These are phyloP conservation scores for Candida tunisiensis DNA, from an alignment of 1,139 yeast genomes.

Conservation along the genomic window DNA sequence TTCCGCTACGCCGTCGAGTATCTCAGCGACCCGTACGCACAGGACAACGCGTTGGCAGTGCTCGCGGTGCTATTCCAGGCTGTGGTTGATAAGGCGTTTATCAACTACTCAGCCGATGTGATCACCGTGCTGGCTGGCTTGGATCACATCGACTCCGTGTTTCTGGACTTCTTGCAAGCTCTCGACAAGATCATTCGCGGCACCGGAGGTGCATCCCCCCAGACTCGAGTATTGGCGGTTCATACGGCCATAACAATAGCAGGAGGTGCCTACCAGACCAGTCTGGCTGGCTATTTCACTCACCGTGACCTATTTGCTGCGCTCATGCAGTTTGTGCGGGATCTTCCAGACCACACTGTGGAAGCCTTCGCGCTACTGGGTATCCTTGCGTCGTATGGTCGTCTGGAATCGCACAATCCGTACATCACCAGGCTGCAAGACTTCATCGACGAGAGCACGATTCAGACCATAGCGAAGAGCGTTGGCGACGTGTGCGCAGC, in stretches of 20 bases:
- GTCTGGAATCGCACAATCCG: slow-evolving; percentile 19
- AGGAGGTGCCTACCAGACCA: slow-evolving; percentile 18
- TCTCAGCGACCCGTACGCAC: slow-evolving; percentile 5
- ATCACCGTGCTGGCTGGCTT: slow-evolving; percentile 20
- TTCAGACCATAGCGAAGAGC: slow-evolving; percentile 15
- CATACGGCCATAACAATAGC: slow-evolving; percentile 17
- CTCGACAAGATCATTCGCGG: slow-evolving; percentile 9
- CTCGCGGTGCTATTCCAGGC: slow-evolving; percentile 14
- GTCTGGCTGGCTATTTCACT: slow-evolving; percentile 18
- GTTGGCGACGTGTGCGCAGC: slow-evolving; percentile 8
- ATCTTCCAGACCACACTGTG: slow-evolving; percentile 6
- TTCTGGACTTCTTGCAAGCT: slow-evolving; percentile 13
- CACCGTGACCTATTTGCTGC: slow-evolving; percentile 22
- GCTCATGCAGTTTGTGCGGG: slow-evolving; percentile 15
- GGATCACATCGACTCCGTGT: slow-evolving; percentile 16
- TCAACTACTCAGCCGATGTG: slow-evolving; percentile 16
- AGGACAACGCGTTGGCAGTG: slow-evolving; percentile 6
- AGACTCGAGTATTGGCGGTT: slow-evolving; percentile 13
- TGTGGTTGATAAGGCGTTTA: slow-evolving; percentile 14
- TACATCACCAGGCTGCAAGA: slow-evolving; percentile 22
- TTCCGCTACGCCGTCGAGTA: slow-evolving; percentile 12
- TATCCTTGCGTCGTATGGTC: slow-evolving; percentile 19
- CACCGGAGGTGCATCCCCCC: background rate
- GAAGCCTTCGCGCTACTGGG: slow-evolving; percentile 22
- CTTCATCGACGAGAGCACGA: slow-evolving; percentile 20